Base-by-base conservation (phyloP, 139 green algal genomes). In the Picochlorum sp. region DNA sequence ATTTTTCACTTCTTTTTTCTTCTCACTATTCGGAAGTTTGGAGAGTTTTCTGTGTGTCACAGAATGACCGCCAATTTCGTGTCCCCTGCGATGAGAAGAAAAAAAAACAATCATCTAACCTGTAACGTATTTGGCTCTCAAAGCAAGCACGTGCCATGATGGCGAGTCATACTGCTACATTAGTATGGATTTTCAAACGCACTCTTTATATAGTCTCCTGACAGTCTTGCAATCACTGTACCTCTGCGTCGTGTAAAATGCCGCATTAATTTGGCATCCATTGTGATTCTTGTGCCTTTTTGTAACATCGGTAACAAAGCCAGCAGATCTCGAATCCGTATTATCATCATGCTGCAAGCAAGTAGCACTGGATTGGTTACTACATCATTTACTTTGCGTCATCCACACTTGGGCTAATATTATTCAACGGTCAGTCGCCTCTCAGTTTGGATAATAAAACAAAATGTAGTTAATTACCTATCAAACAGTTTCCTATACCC, bases 1-100 rank as follows among this genome's bases (percentile, higher is more conserved):
- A 7, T 30, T 18, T 20, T 39, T 13, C 3, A 65, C 33, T 40
- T 65, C 39, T 16, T 35, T 35, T 16, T 65, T 40, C 22, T 61
- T 62, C 12, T 22, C 0, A 33, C 7, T 20, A 2, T 24, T 13
- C 4, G 52, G 31, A 22, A 41, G 25, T 50, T 33, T 62, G 25
- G 30, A 33, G 16, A 68, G 33, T 22, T 44, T 20, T 0, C 25
- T 16, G 25, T 68, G 50, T 18, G 18, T 40, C n/a, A 68, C 47
- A n/a, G 61, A 59, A 28, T 68, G 61, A 31, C 35, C 52, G 20
- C 31, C 61, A 32, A 68, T 44, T 43, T 68, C 61, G 22, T 68
- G 61, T 7, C 61, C 61, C 12, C 9, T 55, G n/a, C n/a, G n/a
- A n/a, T n/a, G n/a, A n/a, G n/a, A n/a, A n/a, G n/a, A n/a, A n/a